phyloP scores from a whole-genome alignment of 805 yeast genomes.

The Tetrapisispora iriomotensis region DNA sequence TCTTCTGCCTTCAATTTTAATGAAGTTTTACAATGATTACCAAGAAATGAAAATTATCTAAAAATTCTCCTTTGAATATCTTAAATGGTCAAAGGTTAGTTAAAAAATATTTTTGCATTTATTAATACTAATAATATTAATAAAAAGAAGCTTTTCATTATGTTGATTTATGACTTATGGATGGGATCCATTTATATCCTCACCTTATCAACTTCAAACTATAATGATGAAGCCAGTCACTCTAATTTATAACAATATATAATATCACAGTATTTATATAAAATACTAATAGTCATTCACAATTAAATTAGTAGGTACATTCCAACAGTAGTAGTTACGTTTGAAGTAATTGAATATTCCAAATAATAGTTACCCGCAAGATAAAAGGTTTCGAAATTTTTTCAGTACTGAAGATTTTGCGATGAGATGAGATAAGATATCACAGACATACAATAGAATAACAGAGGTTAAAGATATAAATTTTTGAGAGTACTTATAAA shows the following conservation, averaged over 20 bases:
- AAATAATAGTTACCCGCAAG: not conserved
- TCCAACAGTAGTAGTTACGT: too few relatives aligned
- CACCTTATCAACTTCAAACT: too few relatives aligned
- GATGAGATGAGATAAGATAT: slow-evolving; percentile 10
- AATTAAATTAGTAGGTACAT: too few relatives aligned
- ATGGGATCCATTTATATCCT: too few relatives aligned
- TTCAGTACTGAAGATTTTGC: not conserved
- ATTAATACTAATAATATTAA: not conserved
- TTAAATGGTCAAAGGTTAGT: not conserved
- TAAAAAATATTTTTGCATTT: not conserved
- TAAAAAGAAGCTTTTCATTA: not conserved
- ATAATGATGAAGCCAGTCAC: too few relatives aligned
- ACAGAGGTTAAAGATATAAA: too few relatives aligned
- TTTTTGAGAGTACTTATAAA: too few relatives aligned
- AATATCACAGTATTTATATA: too few relatives aligned
- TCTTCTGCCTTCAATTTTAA: slow-evolving; percentile 18
- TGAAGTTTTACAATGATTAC: slow-evolving; percentile 18
- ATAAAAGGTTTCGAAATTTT: not conserved
- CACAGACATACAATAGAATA: too few relatives aligned
- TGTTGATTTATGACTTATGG: not conserved
- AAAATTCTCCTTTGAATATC: not conserved
- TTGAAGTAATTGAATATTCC: too few relatives aligned
- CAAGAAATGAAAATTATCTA: not conserved
- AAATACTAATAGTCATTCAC: too few relatives aligned
- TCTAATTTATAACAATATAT: too few relatives aligned